Percentiles rank a stretch among this genome's conserved stretches.
phyloP scores from a whole-genome alignment of 1,284 basidiomycete species.

The Irpex sp. region DNA sequence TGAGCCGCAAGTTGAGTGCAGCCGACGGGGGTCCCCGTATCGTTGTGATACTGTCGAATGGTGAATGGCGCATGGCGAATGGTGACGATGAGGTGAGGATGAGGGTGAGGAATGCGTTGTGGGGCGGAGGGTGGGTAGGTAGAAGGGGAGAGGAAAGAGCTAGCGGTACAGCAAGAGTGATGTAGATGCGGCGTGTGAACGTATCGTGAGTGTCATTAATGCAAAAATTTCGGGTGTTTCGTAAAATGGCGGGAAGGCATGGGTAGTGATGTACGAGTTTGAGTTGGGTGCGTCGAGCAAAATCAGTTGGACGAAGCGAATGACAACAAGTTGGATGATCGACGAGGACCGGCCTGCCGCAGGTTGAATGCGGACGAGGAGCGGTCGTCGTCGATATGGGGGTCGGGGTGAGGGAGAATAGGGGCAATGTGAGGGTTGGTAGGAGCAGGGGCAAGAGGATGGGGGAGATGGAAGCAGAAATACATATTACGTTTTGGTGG shows the following conservation, averaged over 20 bases:
- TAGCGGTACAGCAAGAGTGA: neutral
- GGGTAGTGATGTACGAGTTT: neutral
- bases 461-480: conserved; percentile 16
- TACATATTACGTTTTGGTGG: conserved; percentile 13
- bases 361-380: conserved; percentile 31
- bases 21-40: neutral
- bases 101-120: no score
- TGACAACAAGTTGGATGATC: conserved; percentile 23
- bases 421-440: conserved; percentile 6
- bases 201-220: neutral
- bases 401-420: no score
- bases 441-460: conserved; percentile 15
- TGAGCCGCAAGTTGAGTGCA: neutral
- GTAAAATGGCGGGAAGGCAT: neutral
- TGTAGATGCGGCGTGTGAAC: neutral
- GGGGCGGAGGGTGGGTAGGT: no score
- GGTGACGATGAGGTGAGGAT: no score
- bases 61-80: no score
- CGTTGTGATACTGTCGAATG: neutral
- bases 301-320: conserved; percentile 9
- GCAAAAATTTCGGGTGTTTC: no score
- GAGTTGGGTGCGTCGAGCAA: conserved; percentile 1
- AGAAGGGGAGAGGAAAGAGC: neutral
- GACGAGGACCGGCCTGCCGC: conserved; percentile 20
- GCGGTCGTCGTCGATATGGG: neutral